Conservation (phyloP, 805 yeast genomes). For the Saturnispora serradocipensis region DNA sequence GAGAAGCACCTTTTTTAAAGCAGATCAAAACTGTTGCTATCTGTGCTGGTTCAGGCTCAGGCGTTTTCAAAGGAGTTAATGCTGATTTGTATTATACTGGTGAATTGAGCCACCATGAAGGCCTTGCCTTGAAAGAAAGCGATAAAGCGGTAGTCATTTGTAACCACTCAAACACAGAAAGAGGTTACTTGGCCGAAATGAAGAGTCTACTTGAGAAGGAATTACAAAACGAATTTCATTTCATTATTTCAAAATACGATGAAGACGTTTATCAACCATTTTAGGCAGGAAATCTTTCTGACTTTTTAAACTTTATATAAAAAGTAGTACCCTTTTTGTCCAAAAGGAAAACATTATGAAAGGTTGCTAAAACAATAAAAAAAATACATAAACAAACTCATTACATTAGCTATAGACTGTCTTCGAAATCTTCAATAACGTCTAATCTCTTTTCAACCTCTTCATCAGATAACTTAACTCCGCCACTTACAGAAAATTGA, state of each 20-base stretch:
- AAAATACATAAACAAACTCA: not conserved
- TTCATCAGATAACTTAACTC: constrained; percentile 49
- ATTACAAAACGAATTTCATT: constrained; percentile 27
- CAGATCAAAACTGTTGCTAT: constrained; percentile 55
- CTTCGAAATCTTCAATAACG: constrained; percentile 34
- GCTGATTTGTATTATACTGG: constrained; percentile 83
- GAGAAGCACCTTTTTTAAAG: constrained; percentile 20
- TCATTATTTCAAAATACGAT: constrained; percentile 49
- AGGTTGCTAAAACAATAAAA: not conserved
- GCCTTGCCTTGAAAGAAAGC: constrained; percentile 55
- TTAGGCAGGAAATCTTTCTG: not conserved
- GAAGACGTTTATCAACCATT: constrained; percentile 45
- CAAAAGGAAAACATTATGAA: not conserved
- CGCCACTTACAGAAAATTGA: constrained; percentile 87
- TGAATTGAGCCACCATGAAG: constrained; percentile 91
- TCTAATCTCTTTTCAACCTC: constrained; percentile 42
- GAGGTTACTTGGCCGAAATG: constrained; percentile 62
- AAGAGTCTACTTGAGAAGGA: constrained; percentile 33
- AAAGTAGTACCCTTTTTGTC: not conserved
- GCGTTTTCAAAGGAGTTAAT: constrained; percentile 51
- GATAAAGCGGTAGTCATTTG: constrained; percentile 70
- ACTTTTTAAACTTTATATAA: not conserved
- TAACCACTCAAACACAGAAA: constrained; percentile 88
- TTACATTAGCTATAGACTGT: not conserved
- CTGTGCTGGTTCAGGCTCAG: constrained; percentile 94